Conservation (phyloP, 2,329 filamentous ascomycete genomes). For the Aspergillus floridensis region DNA sequence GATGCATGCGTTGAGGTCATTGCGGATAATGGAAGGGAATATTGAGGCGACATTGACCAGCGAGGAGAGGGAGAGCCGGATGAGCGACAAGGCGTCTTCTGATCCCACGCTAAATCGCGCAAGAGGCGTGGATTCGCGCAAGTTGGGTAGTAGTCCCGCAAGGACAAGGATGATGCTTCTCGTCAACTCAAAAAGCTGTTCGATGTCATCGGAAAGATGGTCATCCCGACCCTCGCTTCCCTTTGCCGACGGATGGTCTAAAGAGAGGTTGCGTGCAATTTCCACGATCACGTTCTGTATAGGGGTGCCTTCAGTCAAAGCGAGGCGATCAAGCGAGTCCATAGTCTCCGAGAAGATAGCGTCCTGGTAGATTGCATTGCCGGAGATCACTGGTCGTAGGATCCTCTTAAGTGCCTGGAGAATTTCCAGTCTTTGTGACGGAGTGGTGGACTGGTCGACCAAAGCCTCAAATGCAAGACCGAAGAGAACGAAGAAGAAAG, state of each 20-base stretch:
- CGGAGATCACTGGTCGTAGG: conserved; percentile 86
- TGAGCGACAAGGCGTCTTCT: conserved; percentile 79
- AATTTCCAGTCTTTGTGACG: conserved; percentile 81
- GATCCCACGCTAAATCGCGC: conserved; percentile 71
- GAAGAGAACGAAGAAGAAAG: conserved; percentile 98
- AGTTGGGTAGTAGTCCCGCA: conserved; percentile 78
- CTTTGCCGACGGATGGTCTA: conserved; percentile 86
- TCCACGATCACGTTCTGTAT: conserved; percentile 92
- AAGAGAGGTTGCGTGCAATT: conserved; percentile 83
- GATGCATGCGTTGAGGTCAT: conserved; percentile 92
- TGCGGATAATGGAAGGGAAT: conserved; percentile 94
- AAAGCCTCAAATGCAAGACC: conserved; percentile 95
- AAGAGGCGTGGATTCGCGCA: conserved; percentile 53
- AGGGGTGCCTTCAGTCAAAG: conserved; percentile 83
- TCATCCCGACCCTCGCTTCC: conserved; percentile 65
- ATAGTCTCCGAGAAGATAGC: conserved; percentile 96
- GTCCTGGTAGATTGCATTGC: conserved; percentile 93
- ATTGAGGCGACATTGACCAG: conserved; percentile 93
- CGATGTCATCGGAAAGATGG: conserved; percentile 91
- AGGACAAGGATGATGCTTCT: conserved; percentile 93
- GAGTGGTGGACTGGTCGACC: conserved; percentile 72
- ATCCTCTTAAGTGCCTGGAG: conserved; percentile 92
- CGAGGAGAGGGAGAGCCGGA: conserved; percentile 77
- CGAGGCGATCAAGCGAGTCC: conserved; percentile 88
- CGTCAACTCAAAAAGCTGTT: conserved; percentile 95